Evolutionary conservation across 73 alveolate species (phyloP), one percentile per base, ranked within the genome.

Genomic region (Paramecium bursaria): DNA sequence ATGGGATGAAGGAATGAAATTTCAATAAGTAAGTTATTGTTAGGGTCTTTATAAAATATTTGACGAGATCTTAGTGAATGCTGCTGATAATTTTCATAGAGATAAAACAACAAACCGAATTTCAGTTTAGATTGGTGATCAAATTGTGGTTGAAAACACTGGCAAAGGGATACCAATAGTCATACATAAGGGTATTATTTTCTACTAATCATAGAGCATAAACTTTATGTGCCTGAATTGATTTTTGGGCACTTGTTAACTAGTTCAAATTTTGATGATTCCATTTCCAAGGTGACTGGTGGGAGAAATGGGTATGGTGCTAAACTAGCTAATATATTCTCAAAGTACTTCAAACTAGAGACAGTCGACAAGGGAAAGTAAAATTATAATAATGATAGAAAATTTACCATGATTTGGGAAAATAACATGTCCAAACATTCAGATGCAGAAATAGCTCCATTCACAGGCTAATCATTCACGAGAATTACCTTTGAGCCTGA

Each of bases 301-400:
- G 99, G 99, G 21, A 88, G 99, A 86, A 98, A 98, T 94, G 99
- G 99, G 73, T 97, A 74, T 85, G 99, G 99, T 1, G 99, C 99
- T 27, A 98, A 98, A 88, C 93, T 98, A 46, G 92, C 99, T 6
- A 98, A 98, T 93, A 97, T 98, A 5, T 98, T 97, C 80, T 90
- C 98, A 73, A 96, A 91, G 35, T 91, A 92, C 91, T 97, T 98
- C 85, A 93, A 74, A 14, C 97, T 97, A 31, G 99, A 98, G 90
- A 90, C 98, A 21, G 98, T 95, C 10, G 99, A 97, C 73, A 86
- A 92, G 54, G 87, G 87, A 85, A 93, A 79, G 42, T 88, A 13
- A 53, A 15, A 4, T 30, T 10, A 6, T 39, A 75, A 46, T 88
- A 85, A 75, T 85, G 42, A 3, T 76, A 87, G 87, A 93, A 94